phyloP scores from a whole-genome alignment of 164 flowering plant genomes.

The Platanus orientalis region DNA sequence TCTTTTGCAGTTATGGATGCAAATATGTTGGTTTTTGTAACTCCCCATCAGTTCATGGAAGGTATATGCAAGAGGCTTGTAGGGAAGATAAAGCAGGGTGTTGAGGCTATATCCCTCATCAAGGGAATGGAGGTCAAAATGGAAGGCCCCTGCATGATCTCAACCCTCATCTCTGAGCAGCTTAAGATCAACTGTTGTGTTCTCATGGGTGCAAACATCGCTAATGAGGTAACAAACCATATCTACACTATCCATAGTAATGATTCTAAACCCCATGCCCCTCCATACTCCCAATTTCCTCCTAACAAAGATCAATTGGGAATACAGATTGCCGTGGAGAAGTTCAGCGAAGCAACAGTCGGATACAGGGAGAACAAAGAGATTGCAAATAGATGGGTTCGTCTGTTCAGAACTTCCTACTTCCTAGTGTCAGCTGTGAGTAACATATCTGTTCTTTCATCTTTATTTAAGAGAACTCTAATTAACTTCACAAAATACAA shows the following conservation, averaged over 20 bases:
- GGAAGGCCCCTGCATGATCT: conserved; percentile 95
- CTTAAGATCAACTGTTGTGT: conserved; percentile 87
- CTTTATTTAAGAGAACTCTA: too few relatives aligned
- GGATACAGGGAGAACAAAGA: conserved; percentile 68
- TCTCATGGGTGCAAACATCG: conserved; percentile 96
- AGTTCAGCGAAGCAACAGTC: conserved; percentile 94
- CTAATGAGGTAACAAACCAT: conserved; percentile 59
- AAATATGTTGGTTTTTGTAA: conserved; percentile 85
- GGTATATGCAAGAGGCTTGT: conserved; percentile 73
- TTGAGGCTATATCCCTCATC: conserved; percentile 75
- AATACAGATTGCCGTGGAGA: conserved; percentile 82
- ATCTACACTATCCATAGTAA: not conserved
- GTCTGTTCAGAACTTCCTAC: conserved; percentile 70
- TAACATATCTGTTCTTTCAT: too few relatives aligned
- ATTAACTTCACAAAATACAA: not conserved
- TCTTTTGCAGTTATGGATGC: conserved; percentile 74
- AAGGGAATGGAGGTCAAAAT: conserved; percentile 96
- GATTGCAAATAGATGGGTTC: conserved; percentile 83
- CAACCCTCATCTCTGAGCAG: conserved; percentile 57
- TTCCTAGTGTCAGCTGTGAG: conserved; percentile 84
- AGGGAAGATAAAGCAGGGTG: conserved; percentile 63
- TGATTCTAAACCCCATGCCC: not conserved
- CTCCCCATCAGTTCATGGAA: conserved; percentile 95
- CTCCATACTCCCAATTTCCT: not conserved
- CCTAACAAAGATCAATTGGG: conserved; percentile 8